Evolutionary conservation across 768 basidiomycete species (phyloP).

Genomic region (Naematelia encephala): DNA sequence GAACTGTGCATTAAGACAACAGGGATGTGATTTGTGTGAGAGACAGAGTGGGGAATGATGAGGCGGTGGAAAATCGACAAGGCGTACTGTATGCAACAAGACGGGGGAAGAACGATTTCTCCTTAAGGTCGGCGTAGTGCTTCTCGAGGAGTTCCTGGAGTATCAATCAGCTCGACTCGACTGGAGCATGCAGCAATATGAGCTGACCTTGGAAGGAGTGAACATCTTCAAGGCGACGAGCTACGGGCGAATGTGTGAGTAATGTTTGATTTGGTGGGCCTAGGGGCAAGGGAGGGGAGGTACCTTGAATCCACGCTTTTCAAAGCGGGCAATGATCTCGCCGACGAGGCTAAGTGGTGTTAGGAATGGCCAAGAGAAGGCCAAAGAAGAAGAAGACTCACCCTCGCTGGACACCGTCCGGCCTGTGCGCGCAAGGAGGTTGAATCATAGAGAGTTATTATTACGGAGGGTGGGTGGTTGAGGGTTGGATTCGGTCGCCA

Average conservation of each 20-base stretch:
- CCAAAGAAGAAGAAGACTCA: constrained; percentile 8
- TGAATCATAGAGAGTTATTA: too few species aligned
- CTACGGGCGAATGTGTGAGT: constrained; percentile 23
- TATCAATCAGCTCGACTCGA: not conserved
- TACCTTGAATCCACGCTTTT: constrained; percentile 91
- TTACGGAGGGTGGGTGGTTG: too few species aligned
- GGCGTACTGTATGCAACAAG: constrained; percentile 76
- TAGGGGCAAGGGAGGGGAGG: constrained; percentile 1
- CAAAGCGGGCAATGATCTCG: constrained; percentile 92
- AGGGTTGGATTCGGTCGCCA: too few species aligned
- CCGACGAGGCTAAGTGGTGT: constrained; percentile 71
- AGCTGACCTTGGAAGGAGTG: constrained; percentile 60
- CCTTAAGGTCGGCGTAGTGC: constrained; percentile 94
- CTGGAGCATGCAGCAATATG: not conserved
- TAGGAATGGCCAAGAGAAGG: constrained; percentile 1
- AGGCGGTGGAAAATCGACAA: too few species aligned
- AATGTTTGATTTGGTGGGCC: not conserved
- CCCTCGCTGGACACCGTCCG: constrained; percentile 95
- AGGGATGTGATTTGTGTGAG: not conserved
- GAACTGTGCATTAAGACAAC: too few species aligned
- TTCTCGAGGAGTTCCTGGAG: constrained; percentile 75
- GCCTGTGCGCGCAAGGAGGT: constrained; percentile 56
- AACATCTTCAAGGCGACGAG: constrained; percentile 90
- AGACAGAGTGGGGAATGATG: too few species aligned
- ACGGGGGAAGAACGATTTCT: constrained; percentile 93